These are phyloP conservation scores for Neophaeococcomyces mojaviensis DNA, from an alignment of 2,329 filamentous ascomycete genomes.

Conservation along the genomic window DNA sequence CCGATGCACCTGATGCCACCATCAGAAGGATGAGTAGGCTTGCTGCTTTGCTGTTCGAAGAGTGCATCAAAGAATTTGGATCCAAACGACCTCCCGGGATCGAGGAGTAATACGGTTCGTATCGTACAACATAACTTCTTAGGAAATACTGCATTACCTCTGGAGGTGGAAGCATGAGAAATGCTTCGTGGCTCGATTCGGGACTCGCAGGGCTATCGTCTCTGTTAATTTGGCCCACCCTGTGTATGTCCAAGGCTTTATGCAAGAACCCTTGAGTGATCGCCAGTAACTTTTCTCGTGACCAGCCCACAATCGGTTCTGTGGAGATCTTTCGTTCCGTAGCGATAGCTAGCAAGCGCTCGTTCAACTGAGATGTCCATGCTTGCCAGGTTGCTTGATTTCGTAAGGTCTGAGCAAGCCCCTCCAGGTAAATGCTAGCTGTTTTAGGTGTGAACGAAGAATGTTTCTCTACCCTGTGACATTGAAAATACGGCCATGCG, in stretches of 20 bases:
- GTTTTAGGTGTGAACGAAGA: conserved; percentile 45
- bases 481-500: conserved; percentile 47
- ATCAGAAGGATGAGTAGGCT: conserved; percentile 62
- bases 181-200: conserved; percentile 46
- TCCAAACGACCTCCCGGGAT: conserved; percentile 55
- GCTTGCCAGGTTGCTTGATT: conserved; percentile 46
- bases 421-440: conserved; percentile 44
- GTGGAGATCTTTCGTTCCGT: conserved; percentile 41
- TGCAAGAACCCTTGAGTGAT: conserved; percentile 64
- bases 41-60: conserved; percentile 55
- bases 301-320: conserved; percentile 45
- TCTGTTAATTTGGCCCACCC: conserved; percentile 29
- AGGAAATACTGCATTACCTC: conserved; percentile 62
- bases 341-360: conserved; percentile 32
- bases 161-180: conserved; percentile 58
- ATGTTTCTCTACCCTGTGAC: conserved; percentile 39
- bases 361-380: conserved; percentile 45
- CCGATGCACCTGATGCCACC: conserved; percentile 63
- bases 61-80: conserved; percentile 58
- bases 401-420: conserved; percentile 43
- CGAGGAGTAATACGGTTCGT: conserved; percentile 60
- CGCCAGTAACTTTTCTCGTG: conserved; percentile 62
- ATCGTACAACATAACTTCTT: conserved; percentile 57
- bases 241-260: conserved; percentile 62
- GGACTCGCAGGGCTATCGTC: conserved; percentile 28